Conservation (phyloP, 2,329 filamentous ascomycete species). For the Cytospora chrysosperma region DNA sequence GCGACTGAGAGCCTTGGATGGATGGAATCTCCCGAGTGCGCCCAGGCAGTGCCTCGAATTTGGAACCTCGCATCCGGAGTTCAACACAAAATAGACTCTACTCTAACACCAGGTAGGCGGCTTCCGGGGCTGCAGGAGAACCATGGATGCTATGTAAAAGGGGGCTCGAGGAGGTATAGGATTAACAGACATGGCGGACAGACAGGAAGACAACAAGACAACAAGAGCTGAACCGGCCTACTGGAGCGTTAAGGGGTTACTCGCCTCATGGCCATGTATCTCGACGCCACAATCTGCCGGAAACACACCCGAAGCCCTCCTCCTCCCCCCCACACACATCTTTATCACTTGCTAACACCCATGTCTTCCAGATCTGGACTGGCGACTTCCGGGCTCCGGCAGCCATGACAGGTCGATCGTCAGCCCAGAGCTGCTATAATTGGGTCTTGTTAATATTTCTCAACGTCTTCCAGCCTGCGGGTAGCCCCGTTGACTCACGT, state of each 20-base stretch:
- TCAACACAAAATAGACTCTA: neutral
- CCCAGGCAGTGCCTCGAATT: neutral
- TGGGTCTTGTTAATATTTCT: neutral
- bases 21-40: neutral
- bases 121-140: neutral
- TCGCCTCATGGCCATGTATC: neutral
- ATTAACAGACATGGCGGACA: neutral
- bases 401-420: slow-evolving; percentile 17
- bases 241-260: neutral
- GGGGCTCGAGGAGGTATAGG: neutral
- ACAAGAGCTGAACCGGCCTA: no score
- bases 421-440: slow-evolving; percentile 8
- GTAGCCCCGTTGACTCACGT: slow-evolving; percentile 19
- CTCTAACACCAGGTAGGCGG: neutral
- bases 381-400: slow-evolving; percentile 20
- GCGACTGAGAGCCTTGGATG: neutral
- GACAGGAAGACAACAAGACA: no score
- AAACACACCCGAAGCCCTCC: neutral
- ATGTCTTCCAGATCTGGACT: neutral
- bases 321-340: neutral
- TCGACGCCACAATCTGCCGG: neutral
- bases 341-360: neutral
- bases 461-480: slow-evolving; percentile 11
- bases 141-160: neutral
- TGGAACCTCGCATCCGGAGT: neutral